Conservation (phyloP, 345 rosid genomes). For the Raphanus sativus region DNA sequence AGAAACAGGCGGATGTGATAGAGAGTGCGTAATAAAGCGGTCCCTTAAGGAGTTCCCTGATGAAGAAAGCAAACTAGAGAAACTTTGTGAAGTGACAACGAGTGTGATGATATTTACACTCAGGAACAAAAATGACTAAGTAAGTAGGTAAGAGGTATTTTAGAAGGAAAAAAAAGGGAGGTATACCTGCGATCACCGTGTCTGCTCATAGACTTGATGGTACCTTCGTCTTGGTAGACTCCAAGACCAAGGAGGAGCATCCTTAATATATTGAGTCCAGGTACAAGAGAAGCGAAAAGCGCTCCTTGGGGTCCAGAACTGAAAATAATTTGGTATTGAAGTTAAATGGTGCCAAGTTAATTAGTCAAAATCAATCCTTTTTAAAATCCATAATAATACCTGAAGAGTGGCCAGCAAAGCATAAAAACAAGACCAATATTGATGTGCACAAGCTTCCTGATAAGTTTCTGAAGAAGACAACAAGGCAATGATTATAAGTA, state of each 20-base stretch:
- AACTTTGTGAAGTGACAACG: constrained; percentile 28
- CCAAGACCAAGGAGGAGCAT: constrained; percentile 83
- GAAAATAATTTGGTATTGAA: constrained; percentile 25
- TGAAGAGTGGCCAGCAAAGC: constrained; percentile 62
- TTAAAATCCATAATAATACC: constrained; percentile 4
- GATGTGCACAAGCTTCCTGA: constrained; percentile 74
- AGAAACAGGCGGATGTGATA: constrained; percentile 54
- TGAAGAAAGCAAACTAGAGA: constrained; percentile 28
- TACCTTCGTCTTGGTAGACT: constrained; percentile 76
- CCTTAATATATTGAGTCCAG: constrained; percentile 67
- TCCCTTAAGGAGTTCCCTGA: constrained; percentile 94
- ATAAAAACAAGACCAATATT: constrained; percentile 80
- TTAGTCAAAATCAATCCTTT: background rate
- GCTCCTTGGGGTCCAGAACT: constrained; percentile 85
- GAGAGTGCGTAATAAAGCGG: constrained; percentile 75
- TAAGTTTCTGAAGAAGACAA: constrained; percentile 14
- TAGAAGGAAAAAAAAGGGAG: background rate
- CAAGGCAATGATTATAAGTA: background rate
- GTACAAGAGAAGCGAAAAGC: constrained; percentile 64
- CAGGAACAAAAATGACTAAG: background rate
- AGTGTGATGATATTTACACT: background rate
- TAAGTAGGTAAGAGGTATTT: background rate
- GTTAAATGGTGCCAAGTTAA: background rate
- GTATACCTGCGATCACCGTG: constrained; percentile 80
- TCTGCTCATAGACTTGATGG: constrained; percentile 94